Evolutionary conservation across 805 yeast species (phyloP).

Genomic region (Candida ovalis): DNA sequence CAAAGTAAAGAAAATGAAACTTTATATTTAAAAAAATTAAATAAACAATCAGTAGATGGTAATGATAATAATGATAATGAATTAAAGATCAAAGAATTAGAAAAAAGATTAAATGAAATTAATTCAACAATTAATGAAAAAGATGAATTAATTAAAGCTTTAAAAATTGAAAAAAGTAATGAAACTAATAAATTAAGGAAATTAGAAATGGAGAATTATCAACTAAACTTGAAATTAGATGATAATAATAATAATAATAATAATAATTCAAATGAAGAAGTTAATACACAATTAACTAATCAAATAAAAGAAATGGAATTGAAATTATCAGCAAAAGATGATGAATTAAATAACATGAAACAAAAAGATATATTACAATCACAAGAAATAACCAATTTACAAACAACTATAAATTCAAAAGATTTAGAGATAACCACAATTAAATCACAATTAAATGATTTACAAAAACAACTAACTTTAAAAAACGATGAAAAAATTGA

Average conservation of each 20-base stretch:
- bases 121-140: neutral
- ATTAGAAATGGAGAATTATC: conserved; percentile 17
- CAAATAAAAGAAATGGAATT: conserved; percentile 1
- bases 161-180: conserved; percentile 9
- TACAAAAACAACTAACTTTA: neutral
- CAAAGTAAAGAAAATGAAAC: conserved; percentile 54
- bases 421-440: neutral
- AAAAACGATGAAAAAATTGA: conserved; percentile 1
- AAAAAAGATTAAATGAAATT: neutral
- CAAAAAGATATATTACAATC: neutral
- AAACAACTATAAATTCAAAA: neutral
- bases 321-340: conserved; percentile 2
- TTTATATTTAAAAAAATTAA: conserved; percentile 44
- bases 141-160: neutral
- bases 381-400: neutral
- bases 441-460: neutral
- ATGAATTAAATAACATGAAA: conserved; percentile 3
- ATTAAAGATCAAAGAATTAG: neutral
- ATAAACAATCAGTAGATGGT: conserved; percentile 12
- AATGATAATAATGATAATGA: neutral
- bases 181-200: conserved; percentile 13
- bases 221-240: neutral
- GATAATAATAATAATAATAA: neutral
- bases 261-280: neutral
- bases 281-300: neutral